Base-by-base conservation (phyloP, 1,284 basidiomycete genomes). In the Cerioporus squamosus region DNA sequence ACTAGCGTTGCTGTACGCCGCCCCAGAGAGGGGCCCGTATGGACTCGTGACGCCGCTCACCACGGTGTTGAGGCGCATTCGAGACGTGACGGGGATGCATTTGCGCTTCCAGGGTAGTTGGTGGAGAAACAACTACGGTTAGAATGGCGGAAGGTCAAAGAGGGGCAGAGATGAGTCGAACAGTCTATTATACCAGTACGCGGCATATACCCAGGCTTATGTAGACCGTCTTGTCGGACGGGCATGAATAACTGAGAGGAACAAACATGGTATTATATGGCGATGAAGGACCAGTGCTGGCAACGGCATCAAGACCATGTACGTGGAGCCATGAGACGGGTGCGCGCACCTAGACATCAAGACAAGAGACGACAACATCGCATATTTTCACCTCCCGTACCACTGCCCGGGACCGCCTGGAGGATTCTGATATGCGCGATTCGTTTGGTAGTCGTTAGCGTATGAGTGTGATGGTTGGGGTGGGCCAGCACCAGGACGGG, bases 11-110 rank as follows among this genome's bases (percentile, higher is more conserved):
- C 24, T 65, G 24, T 63, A 61, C 17, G 64, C 64, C 0, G 49
- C 53, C 14, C 64, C 64, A 22, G 64, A 65, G 43, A 53, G 64
- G 9, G 64, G 64, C 24, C 64, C 64, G 14, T 65, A 65, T 31
- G 64, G 61, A 36, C 59, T 65, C 15, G 61, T 65, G 5, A 65
- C 64, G 26, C 61, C 64, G 15, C 46, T 65, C 22, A 63, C 64
- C 29, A 65, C 64, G 12, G 57, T 65, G 23, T 38, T 65, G 49
- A 50, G 61, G 39, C 44, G 64, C 5, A 59, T 65, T n/a, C 53
- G 52, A 15, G 59, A 62, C 24, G 61, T 65, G 20, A 65, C 64
- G 10, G 64, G 64, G 7, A 24, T 65, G 61, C 51, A 63, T 29
- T 43, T 65, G n/a, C 61, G 61, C n/a, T 65, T 62, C 44, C 64